phyloP scores from a whole-genome alignment of 306 rosid genomes.

The Malus sylvestris region DNA sequence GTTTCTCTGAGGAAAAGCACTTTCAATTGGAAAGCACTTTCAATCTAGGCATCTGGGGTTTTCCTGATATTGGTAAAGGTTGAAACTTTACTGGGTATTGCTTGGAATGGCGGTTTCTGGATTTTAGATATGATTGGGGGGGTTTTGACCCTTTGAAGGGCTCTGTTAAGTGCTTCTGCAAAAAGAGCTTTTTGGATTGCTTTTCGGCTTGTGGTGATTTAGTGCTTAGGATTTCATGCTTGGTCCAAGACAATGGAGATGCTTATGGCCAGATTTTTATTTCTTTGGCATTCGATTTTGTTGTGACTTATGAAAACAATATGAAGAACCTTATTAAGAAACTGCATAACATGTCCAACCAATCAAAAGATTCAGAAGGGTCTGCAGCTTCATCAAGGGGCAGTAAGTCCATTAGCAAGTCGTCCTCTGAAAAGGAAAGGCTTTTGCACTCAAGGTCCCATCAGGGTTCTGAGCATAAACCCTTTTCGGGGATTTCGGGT shows the following conservation, averaged over 20 bases:
- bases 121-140: conserved; percentile 38
- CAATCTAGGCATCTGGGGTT: conserved; percentile 47
- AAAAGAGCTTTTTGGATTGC: conserved; percentile 22
- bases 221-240: conserved; percentile 49
- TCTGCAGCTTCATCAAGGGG: conserved; percentile 54
- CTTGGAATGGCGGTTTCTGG: conserved; percentile 27
- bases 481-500: conserved; percentile 58
- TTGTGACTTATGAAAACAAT: conserved; percentile 26
- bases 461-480: conserved; percentile 52
- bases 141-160: conserved; percentile 15
- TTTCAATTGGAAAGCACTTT: conserved; percentile 28
- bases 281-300: conserved; percentile 37
- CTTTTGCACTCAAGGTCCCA: conserved; percentile 30
- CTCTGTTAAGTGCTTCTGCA: conserved; percentile 4
- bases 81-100: conserved; percentile 29
- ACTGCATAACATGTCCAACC: conserved; percentile 68
- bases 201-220: conserved; percentile 29
- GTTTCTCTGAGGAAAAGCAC: conserved; percentile 19
- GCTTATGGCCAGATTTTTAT: conserved; percentile 46
- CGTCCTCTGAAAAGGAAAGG: conserved; percentile 59
- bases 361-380: conserved; percentile 55
- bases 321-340: conserved; percentile 95
- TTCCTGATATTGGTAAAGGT: conserved; percentile 17
- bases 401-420: conserved; percentile 39
- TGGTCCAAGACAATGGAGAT: conserved; percentile 61